Evolutionary conservation across 2,329 filamentous ascomycete genomes (phyloP), one percentile per base, ranked within the genome.

Genomic region (Fusarium duplospermum): DNA sequence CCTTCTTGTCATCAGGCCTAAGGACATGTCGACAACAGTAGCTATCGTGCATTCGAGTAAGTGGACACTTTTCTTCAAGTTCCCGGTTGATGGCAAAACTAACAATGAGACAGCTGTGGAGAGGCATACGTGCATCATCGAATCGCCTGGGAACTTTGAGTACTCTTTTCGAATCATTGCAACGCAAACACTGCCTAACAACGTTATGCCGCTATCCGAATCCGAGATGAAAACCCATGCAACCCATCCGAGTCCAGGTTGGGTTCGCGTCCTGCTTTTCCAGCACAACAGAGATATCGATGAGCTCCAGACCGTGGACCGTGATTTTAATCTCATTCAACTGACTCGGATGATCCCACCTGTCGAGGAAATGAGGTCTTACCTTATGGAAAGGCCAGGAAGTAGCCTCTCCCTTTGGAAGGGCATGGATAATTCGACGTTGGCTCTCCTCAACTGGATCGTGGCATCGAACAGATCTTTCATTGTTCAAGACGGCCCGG

Each of bases 381-480:
- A 86, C 73, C 78, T 92, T 9, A 72, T 82, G n/a, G 76, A 56
- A 31, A 82, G 81, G 4, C 83, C 83, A 3, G 82, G 84, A 4
- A 80, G 77, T 3, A 76, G 75, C 2, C 80, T 93, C 27, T 79
- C 82, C 4, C 84, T 81, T 45, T 84, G 84, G 72, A 85, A 89
- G 24, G 83, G 87, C 20, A 86, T 98, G 11, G 89, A 92, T 1
- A 88, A 90, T 3, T 88, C 93, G 8, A 89, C 92, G 1, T 82
- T 94, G 4, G 89, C 90, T 22, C 82, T 97, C 0, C 84, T 98
- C 22, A 89, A 93, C 61, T 98, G 95, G 95, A 93, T 98, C 70
- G 90, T 98, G 67, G 93, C 95, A 0, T 97, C 95, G 0, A 98
- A 98, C 77, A 88, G 94, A 54, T 96, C 95, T 1, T 95, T 92